Base-by-base conservation (phyloP, 208 protist genomes). In the Leishmania major region DNA sequence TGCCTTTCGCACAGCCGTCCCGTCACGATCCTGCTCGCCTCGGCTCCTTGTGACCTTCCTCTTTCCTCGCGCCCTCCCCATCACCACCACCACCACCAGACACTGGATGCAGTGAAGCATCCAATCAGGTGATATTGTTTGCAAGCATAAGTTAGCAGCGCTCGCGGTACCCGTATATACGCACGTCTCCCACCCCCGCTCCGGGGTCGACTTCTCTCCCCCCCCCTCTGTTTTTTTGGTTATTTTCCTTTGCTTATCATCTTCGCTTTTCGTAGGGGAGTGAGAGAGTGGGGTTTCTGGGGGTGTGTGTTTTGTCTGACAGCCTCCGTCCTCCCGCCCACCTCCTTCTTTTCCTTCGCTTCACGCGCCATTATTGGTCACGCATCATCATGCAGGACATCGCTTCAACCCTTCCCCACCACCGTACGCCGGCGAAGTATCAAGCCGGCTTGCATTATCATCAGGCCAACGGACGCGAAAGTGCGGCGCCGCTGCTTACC, bases 381-480 rank as follows among this genome's bases (percentile, higher is more conserved):
- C 31, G 1, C 13, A 69, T 35, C 15, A 4, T 69, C 31, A 40
- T 40, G 62, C 31, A 69, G 28, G 31, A 69, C 28, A 69, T 0
- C 11, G 15, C 62, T 69, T 69, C 62, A 17, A 31, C 31, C 31
- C 43, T 31, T 28, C 40, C 69, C 11, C 17, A 51, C 69, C 40
- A 47, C 22, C 69, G 69, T 31, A 31, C 40, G 40, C 40, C 69
- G 40, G 67, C 67, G 67, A 22, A 3, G 40, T 15, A 73, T 17
- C 67, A 73, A 40, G 67, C 1, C 43, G 67, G 67, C 67, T 6
- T 45, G 67, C 67, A 25, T 40, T 40, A 73, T 73, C 67, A 73
- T 73, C 67, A 49, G 13, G 17, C 35, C 22, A 73, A n/a, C 67
- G 11, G 22, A 73, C 22, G 67, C 40, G 43, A 25, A 25, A 10